phyloP scores from a whole-genome alignment of 257 asterid species.

The Plantago ovata region DNA sequence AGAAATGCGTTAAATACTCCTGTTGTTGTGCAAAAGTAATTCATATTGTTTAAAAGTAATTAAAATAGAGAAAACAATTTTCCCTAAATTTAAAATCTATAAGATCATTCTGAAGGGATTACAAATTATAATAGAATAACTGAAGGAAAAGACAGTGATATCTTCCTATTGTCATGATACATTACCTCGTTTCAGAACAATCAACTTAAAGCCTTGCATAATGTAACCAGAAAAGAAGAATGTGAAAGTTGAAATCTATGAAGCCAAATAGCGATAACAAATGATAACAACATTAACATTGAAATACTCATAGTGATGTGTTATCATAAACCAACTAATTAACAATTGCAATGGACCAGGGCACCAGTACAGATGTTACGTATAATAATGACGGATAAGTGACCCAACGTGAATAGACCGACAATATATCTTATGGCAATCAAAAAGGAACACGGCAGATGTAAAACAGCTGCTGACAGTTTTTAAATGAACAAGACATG shows the following conservation, averaged over 20 bases:
- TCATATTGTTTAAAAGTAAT: no score
- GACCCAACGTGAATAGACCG: not conserved
- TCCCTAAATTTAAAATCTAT: no score
- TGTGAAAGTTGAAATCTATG: not conserved
- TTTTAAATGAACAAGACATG: not conserved
- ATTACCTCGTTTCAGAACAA: not conserved
- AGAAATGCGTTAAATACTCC: no score
- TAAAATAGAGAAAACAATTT: no score
- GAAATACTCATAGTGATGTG: not conserved
- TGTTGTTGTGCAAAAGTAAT: no score
- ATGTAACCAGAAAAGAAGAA: not conserved
- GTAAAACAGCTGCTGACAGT: not conserved
- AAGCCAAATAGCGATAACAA: not conserved
- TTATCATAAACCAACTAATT: not conserved
- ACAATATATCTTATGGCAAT: not conserved
- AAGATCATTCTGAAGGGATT: conserved; percentile 5
- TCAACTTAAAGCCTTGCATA: not conserved
- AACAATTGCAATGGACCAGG: not conserved
- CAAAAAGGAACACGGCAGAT: not conserved
- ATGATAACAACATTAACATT: not conserved
- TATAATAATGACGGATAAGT: not conserved
- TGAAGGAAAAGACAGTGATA: not conserved
- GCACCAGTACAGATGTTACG: not conserved
- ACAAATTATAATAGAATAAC: not conserved
- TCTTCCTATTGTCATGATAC: not conserved